These are phyloP conservation scores for Kernera saxatilis DNA, from an alignment of 345 rosid genomes.

Conservation along the genomic window DNA sequence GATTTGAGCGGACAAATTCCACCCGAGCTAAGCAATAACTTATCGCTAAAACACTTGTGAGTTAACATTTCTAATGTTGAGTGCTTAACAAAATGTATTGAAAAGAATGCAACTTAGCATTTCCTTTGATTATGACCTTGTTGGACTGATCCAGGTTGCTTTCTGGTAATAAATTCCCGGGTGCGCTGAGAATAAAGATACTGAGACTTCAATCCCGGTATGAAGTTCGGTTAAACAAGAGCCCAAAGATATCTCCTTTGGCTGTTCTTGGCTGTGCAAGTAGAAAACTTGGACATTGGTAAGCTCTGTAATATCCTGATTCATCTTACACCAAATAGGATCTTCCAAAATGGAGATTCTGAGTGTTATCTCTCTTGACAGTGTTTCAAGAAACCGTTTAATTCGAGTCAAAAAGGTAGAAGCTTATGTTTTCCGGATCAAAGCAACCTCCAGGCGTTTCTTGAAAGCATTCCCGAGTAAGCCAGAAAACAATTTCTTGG, in stretches of 20 bases:
- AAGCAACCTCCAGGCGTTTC: slow-evolving; percentile 36
- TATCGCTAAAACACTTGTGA: slow-evolving; percentile 63
- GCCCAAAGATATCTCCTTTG: slow-evolving; percentile 22
- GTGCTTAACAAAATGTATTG: slow-evolving; percentile 30
- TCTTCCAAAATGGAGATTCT: neutral
- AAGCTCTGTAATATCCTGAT: slow-evolving; percentile 19
- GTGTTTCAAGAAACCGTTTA: slow-evolving; percentile 48
- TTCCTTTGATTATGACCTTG: slow-evolving; percentile 1
- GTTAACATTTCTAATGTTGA: slow-evolving; percentile 44
- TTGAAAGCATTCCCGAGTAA: slow-evolving; percentile 35
- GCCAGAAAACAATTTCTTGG: neutral
- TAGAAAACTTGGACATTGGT: slow-evolving; percentile 68
- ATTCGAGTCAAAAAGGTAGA: slow-evolving; percentile 35
- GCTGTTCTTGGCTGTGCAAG: slow-evolving; percentile 32
- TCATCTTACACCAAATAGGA: neutral
- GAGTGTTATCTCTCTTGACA: slow-evolving; percentile 16
- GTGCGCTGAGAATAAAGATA: slow-evolving; percentile 38
- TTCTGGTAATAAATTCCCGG: slow-evolving; percentile 54
- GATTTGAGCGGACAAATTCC: slow-evolving; percentile 66
- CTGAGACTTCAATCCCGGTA: slow-evolving; percentile 42
- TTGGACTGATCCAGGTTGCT: slow-evolving; percentile 53
- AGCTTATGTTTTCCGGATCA: slow-evolving; percentile 34
- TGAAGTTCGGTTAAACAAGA: slow-evolving; percentile 49
- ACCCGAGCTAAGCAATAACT: slow-evolving; percentile 37
- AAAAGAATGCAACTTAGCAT: neutral